Percentiles rank a stretch among this genome's conserved stretches.
These are phyloP conservation scores for Geotrichum klebahnii DNA, from an alignment of 1,139 yeast genomes.

Conservation along the genomic window DNA sequence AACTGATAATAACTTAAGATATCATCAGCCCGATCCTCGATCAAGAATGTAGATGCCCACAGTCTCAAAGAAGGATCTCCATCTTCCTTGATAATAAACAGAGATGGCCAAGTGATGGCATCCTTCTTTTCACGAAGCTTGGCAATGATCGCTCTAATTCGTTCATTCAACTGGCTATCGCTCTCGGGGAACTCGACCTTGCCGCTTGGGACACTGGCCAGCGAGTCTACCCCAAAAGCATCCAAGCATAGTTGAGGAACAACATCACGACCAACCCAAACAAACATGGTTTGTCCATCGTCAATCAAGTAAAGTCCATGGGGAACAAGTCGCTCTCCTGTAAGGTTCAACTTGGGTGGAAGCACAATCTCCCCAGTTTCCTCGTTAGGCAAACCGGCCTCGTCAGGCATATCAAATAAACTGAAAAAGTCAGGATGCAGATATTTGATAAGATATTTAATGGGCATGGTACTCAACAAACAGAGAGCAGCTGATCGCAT, in stretches of 20 bases:
- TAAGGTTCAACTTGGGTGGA: conserved; percentile 83
- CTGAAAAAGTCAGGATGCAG: conserved; percentile 87
- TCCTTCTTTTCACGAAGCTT: conserved; percentile 77
- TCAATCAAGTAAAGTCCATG: conserved; percentile 88
- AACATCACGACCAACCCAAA: conserved; percentile 93
- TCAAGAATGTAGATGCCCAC: conserved; percentile 87
- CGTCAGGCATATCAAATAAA: conserved; percentile 85
- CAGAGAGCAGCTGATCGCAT: conserved; percentile 89
- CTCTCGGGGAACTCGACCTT: conserved; percentile 80
- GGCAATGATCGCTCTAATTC: conserved; percentile 76
- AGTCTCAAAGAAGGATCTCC: conserved; percentile 84
- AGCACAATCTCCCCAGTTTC: conserved; percentile 65
- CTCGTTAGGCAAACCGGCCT: conserved; percentile 80
- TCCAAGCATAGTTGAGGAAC: conserved; percentile 82
- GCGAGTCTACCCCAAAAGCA: conserved; percentile 73
- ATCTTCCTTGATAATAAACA: conserved; percentile 86
- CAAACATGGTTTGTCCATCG: conserved; percentile 77
- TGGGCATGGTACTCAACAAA: conserved; percentile 74
- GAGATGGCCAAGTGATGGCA: conserved; percentile 69
- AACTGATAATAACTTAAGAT: conserved; percentile 80
- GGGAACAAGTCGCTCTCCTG: conserved; percentile 67
- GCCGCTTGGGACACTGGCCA: conserved; percentile 70
- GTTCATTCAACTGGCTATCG: conserved; percentile 71
- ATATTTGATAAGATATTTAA: conserved; percentile 71
- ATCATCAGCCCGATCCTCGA: conserved; percentile 79